Conservation (phyloP, 2,329 filamentous ascomycete genomes). For the Diaporthe amygdali region DNA sequence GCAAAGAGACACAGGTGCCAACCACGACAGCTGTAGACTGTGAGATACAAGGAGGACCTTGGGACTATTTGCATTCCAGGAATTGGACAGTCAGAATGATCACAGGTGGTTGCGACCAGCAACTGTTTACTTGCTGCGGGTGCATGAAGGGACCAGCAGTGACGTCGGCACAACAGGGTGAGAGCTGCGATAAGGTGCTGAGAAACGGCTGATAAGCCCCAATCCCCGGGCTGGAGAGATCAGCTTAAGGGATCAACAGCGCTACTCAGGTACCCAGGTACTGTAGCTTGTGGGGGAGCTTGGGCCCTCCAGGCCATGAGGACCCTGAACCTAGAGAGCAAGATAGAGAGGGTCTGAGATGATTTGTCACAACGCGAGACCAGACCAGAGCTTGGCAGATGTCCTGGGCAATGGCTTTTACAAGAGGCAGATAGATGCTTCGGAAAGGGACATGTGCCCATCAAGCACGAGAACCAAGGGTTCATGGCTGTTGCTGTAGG, state of each 20-base stretch:
- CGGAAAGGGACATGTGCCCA: not conserved
- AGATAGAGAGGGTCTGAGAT: not conserved
- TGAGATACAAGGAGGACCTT: not conserved
- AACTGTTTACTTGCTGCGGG: not conserved
- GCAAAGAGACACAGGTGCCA: not conserved
- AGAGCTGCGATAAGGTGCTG: constrained; percentile 1
- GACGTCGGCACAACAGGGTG: not conserved
- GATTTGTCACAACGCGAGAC: not conserved
- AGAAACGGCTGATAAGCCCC: not conserved
- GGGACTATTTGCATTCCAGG: not conserved
- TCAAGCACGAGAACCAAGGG: not conserved
- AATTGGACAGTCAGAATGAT: not conserved
- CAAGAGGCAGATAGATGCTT: not conserved
- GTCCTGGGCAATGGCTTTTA: not conserved
- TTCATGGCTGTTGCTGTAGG: not conserved
- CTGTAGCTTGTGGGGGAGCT: not conserved
- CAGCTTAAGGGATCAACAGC: not conserved
- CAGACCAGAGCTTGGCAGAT: not conserved
- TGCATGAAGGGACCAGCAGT: not conserved
- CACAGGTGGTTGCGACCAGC: not conserved
- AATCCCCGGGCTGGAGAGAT: not conserved
- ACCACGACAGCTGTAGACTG: not conserved
- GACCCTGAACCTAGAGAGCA: not conserved
- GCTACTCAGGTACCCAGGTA: too few relatives aligned
- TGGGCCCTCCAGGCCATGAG: not conserved